Base-by-base conservation (phyloP, 2,329 filamentous ascomycete species). In the Colletotrichum sp. region DNA sequence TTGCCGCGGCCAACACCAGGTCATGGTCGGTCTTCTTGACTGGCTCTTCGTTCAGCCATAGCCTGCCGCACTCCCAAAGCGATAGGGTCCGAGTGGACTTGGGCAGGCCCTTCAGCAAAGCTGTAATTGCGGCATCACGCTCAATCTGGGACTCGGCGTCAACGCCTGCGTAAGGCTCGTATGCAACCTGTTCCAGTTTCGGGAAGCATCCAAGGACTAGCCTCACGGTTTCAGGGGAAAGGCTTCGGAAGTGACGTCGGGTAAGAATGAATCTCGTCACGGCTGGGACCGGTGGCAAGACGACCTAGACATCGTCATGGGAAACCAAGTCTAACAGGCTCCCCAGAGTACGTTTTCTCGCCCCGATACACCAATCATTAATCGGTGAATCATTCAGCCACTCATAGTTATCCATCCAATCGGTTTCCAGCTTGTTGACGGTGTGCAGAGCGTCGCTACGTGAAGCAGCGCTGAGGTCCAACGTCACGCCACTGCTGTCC, bases 131-230 rank as follows among this genome's bases (percentile, higher is more conserved):
- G 1, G 43, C 43, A 10, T 21, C 43, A 13, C 43, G 43, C 43
- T 0, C n/a, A 21, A 0, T 52, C 2, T 52, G 43, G 4, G 2
- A 0, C n/a, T 52, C 10, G 10, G 10, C 6, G n/a, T 52, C 43
- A 21, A 52, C 1, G 2, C 43, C 43, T 52, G n/a, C n/a, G n/a
- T 21, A 52, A 21, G n/a, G 43, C n/a, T 52, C 38, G 6, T 52
- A 52, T 52, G 10, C 43, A 13, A 52, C n/a, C n/a, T 52, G 43
- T 21, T 21, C 43, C 43, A 52, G 1, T 7, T 52, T 21, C 3
- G n/a, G 43, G 43, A 21, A 52, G n/a, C 43, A 52, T 52, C 43
- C 43, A 12, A 52, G 18, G 43, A 52, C 43, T 21, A 21, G 10
- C n/a, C n/a, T 52, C 2, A 52, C 12, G 10, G n/a, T 13, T 12